Evolutionary conservation across 495 filamentous ascomycete genomes (phyloP).

Genomic region (Hyaloscypha hepaticicola): DNA sequence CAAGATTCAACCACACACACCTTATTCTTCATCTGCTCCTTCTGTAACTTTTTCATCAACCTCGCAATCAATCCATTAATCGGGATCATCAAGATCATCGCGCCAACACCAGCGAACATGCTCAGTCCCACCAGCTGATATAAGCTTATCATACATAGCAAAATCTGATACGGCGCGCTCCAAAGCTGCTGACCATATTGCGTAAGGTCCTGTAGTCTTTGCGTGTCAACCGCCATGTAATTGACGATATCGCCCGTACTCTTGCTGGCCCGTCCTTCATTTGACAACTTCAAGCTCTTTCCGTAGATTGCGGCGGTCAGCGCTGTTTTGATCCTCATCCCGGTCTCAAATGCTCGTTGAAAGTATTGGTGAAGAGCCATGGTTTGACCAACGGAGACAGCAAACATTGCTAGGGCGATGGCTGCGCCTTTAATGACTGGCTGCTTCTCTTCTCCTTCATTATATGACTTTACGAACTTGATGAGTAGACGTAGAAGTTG

Average conservation of each 20-base stretch:
- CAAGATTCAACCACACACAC: constrained; percentile 16
- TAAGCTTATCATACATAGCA: constrained; percentile 89
- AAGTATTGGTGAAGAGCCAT: constrained; percentile 89
- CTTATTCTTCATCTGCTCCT: constrained; percentile 98
- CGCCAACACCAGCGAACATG: constrained; percentile 94
- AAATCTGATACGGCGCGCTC: constrained; percentile 96
- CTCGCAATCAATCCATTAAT: constrained; percentile 91
- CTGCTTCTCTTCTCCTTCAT: constrained; percentile 45
- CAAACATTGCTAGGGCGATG: constrained; percentile 91
- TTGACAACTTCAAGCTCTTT: constrained; percentile 86
- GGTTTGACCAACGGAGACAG: constrained; percentile 82
- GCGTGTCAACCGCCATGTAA: constrained; percentile 97
- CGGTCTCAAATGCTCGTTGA: constrained; percentile 88
- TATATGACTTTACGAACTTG: constrained; percentile 80
- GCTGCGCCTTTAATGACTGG: constrained; percentile 80
- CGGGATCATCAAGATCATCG: constrained; percentile 98
- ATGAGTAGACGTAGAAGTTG: constrained; percentile 88
- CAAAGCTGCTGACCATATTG: constrained; percentile 94
- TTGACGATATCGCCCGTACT: constrained; percentile 99
- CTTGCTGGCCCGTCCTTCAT: constrained; percentile 87
- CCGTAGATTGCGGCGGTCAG: constrained; percentile 88
- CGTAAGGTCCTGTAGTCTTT: constrained; percentile 89
- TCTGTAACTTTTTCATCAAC: constrained; percentile 92
- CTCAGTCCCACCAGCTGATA: constrained; percentile 91
- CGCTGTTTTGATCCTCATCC: constrained; percentile 92